Evolutionary conservation across 1,284 basidiomycete genomes (phyloP), one percentile per base, ranked within the genome.

Genomic region (Cryptococcus hybrid): DNA sequence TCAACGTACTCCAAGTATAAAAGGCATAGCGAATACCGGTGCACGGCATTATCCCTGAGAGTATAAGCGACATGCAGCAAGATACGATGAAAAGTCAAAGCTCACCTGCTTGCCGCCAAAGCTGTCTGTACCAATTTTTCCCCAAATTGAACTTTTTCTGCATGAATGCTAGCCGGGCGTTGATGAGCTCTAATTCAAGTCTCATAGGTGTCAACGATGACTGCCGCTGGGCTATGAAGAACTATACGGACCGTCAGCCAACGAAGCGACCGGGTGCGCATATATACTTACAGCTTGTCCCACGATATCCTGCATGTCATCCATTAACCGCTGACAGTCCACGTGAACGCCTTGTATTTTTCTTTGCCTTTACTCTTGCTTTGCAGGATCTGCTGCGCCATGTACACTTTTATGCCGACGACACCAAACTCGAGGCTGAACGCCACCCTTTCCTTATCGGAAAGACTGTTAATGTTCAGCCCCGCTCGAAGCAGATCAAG

Each of bases 351-450:
- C 35, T 24, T 51, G 39, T 3, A 58, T 44, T 37, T 11, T 39
- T 54, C 39, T 64, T 58, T 53, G 18, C 47, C 51, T 52, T 59
- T 64, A 9, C 51, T 30, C 38, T 36, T 36, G 40, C 34, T 12
- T 43, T 13, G n/a, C 15, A 39, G 38, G 4, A 56, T 51, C 15
- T 47, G 24, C 38, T 18, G 52, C 8, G 37, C 42, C 7, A 9
- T 24, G 35, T 64, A 57, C 7, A 71, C 59, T 60, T 76, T 73
- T 35, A 70, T 40, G 1, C 68, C 71, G 1, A 75, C 62, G 0
- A 56, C 43, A 0, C 61, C 69, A 47, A 70, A 71, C 51, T 75
- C 70, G 24, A 64, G 43, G 3, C 66, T 66, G 38, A 73, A 73
- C 3, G 66, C 67, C 4, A 65, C 71, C n/a, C 54, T 53, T 47